Conservation (phyloP, 1,284 basidiomycete genomes). For the Malassezia vespertilionis region DNA sequence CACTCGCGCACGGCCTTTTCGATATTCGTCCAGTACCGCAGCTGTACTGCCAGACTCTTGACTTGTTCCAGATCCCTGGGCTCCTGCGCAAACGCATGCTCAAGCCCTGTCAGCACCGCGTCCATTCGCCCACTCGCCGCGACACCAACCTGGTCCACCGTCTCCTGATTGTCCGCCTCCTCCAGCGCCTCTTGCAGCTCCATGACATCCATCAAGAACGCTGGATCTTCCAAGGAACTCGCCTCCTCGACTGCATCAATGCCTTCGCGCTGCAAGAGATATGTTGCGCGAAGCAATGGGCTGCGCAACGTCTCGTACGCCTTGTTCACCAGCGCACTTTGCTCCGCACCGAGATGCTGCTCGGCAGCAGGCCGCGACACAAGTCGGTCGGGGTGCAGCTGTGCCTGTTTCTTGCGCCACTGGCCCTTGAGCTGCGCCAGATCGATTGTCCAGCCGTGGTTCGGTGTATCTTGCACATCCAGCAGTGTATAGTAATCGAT, state of each 20-base stretch:
- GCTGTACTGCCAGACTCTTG: conserved; percentile 24
- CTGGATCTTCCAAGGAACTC: conserved; percentile 35
- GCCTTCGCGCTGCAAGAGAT: conserved; percentile 27
- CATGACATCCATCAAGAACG: conserved; percentile 43
- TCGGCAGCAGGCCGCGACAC: conserved; percentile 28
- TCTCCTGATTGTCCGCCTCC: conserved; percentile 27
- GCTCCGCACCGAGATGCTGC: conserved; percentile 36
- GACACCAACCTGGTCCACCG: conserved; percentile 27
- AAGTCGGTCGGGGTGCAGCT: conserved; percentile 42
- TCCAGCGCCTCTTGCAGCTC: conserved; percentile 37
- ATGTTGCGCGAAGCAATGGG: conserved; percentile 33
- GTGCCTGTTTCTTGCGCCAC: conserved; percentile 38
- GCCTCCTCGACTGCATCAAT: conserved; percentile 23
- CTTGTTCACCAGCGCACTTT: conserved; percentile 39
- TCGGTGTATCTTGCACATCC: conserved; percentile 23
- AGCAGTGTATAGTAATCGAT: conserved; percentile 34
- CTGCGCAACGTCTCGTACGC: conserved; percentile 41
- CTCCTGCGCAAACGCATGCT: conserved; percentile 20
- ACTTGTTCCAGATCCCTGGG: conserved; percentile 26
- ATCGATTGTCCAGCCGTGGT: conserved; percentile 35
- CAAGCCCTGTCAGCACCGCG: conserved; percentile 20
- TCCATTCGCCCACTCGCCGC: conserved; percentile 24
- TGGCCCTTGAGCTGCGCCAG: conserved; percentile 25
- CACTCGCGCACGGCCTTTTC: conserved; percentile 41
- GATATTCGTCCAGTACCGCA: conserved; percentile 45